Conservation (phyloP, 129 eudicot genomes). For the sunflower (Helianthus annuus) region HanXRQr2.0-SUNRISE NC_035441.2:34011711-34012210, state of each 20-base stretch:
- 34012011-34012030: neutral
- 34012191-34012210: slow-evolving; percentile 8
- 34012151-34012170: slow-evolving; percentile 25
- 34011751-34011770: neutral
- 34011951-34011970: slow-evolving; percentile 17
- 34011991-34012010: neutral
- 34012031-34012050: neutral
- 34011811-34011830: slow-evolving; percentile 36
- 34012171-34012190: slow-evolving; percentile 7
- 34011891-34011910: slow-evolving; percentile 17
- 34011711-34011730: neutral
- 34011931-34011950: neutral
- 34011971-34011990: neutral
- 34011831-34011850: neutral
- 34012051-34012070: slow-evolving; percentile 15
- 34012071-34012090: slow-evolving; percentile 16
- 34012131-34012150: slow-evolving; percentile 3
- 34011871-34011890: slow-evolving; percentile 27
- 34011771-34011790: neutral
- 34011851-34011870: slow-evolving; percentile 18
- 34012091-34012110: slow-evolving; percentile 2
- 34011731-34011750: slow-evolving; percentile 2
- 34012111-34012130: slow-evolving; percentile 11
- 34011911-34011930: slow-evolving; percentile 25
- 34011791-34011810: slow-evolving; percentile 5